These are phyloP conservation scores for Russula lepida DNA, from an alignment of 768 basidiomycete genomes.

Conservation along the genomic window DNA sequence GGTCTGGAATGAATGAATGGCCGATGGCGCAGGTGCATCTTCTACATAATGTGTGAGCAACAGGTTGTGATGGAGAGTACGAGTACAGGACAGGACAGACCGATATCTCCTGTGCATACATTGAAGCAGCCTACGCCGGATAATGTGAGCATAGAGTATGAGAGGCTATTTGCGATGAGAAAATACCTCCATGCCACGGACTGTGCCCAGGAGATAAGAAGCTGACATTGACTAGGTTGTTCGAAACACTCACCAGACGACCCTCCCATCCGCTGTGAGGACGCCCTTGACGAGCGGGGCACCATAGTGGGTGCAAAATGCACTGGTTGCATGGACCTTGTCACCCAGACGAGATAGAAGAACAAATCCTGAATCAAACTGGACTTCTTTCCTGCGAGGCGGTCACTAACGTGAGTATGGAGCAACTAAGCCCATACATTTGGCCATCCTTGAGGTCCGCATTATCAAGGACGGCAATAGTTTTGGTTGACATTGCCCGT, in stretches of 20 bases:
- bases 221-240: background rate
- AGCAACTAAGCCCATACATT: conserved; percentile 32
- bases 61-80: background rate
- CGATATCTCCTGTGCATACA: conserved; percentile 75
- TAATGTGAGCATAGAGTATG: background rate
- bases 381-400: conserved; percentile 65
- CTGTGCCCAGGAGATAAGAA: conserved; percentile 28
- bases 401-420: background rate
- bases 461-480: conserved; percentile 41
- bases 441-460: conserved; percentile 46
- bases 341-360: conserved; percentile 69
- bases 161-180: background rate
- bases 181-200: conserved; percentile 81
- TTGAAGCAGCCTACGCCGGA: conserved; percentile 69
- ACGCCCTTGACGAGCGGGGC: conserved; percentile 82
- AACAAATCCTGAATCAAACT: conserved; percentile 71
- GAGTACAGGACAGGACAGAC: conserved; percentile 30
- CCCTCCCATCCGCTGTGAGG: conserved; percentile 64
- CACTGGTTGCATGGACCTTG: conserved; percentile 69
- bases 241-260: conserved; percentile 63
- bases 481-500: conserved; percentile 32
- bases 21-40: conserved; percentile 79
- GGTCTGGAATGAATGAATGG: conserved; percentile 71
- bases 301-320: conserved; percentile 88
- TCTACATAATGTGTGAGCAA: conserved; percentile 37